These are phyloP conservation scores for Schizothecium vesticola DNA, from an alignment of 495 filamentous ascomycete genomes.

Conservation along the genomic window DNA sequence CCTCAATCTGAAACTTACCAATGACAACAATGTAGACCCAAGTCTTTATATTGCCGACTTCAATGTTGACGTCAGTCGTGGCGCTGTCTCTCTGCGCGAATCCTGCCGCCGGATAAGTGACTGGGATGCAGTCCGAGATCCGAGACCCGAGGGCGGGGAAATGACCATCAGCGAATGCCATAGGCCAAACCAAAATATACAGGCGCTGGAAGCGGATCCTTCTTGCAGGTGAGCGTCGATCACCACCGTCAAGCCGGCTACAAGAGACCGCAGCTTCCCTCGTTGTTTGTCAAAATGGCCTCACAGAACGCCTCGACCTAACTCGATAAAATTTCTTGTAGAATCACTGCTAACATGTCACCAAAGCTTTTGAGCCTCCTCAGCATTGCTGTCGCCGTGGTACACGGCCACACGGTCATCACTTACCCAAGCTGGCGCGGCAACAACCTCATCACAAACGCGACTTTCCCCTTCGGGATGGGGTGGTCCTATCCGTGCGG, in stretches of 20 bases:
- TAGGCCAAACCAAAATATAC: background rate
- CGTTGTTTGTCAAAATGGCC: background rate
- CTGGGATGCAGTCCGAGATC: background rate
- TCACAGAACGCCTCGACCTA: background rate
- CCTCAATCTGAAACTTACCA: background rate
- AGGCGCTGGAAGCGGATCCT: background rate
- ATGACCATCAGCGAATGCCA: background rate
- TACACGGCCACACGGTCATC: constrained; percentile 67
- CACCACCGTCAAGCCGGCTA: background rate
- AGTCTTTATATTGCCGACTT: background rate
- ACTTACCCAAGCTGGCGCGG: constrained; percentile 87
- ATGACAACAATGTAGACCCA: background rate
- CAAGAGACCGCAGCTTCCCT: background rate
- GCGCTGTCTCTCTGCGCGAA: background rate
- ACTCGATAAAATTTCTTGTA: too few relatives aligned
- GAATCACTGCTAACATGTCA: background rate
- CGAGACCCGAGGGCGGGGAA: background rate
- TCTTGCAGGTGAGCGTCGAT: background rate
- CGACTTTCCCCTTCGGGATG: constrained; percentile 80
- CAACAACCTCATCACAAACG: constrained; percentile 76
- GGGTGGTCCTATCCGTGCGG: constrained; percentile 95
- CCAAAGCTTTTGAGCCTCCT: background rate
- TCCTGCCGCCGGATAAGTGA: background rate
- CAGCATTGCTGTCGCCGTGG: background rate
- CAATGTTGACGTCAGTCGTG: background rate